Evolutionary conservation across 164 flowering plant genomes (phyloP).

Genomic region (Berberis thunbergii): DNA sequence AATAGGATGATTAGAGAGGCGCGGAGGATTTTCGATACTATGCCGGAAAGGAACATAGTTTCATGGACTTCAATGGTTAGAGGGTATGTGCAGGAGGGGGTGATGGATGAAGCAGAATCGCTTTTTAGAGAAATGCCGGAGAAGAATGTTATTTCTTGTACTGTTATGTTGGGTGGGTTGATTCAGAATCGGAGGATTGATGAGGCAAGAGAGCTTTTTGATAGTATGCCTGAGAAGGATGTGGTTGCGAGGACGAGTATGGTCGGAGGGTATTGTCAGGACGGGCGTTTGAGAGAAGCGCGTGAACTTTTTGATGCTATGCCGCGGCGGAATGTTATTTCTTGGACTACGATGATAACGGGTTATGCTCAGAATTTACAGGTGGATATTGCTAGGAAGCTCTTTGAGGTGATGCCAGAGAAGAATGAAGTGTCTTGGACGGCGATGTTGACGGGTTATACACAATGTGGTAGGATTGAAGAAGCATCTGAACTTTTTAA

Average conservation of each 20-base stretch:
- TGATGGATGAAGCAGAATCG: constrained; percentile 45
- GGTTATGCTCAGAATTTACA: constrained; percentile 53
- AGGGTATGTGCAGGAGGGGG: constrained; percentile 26
- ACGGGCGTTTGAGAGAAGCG: constrained; percentile 52
- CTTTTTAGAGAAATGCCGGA: constrained; percentile 66
- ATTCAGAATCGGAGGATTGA: constrained; percentile 51
- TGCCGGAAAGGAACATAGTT: not conserved
- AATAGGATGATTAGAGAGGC: constrained; percentile 23
- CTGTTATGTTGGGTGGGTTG: constrained; percentile 71
- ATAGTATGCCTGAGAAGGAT: constrained; percentile 70
- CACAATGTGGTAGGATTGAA: constrained; percentile 48
- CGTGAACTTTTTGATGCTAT: constrained; percentile 64
- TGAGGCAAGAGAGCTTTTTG: constrained; percentile 49
- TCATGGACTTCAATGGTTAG: constrained; percentile 1
- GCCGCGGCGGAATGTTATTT: constrained; percentile 47
- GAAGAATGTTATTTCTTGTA: constrained; percentile 72
- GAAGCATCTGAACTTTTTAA: constrained; percentile 59
- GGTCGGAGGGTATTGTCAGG: constrained; percentile 58
- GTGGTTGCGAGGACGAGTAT: constrained; percentile 64
- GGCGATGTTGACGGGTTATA: constrained; percentile 66
- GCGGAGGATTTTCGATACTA: not conserved
- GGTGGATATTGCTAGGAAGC: constrained; percentile 70
- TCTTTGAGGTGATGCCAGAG: constrained; percentile 83
- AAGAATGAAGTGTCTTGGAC: constrained; percentile 79
- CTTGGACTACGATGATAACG: constrained; percentile 73